Evolutionary conservation across 305 asterid genomes (phyloP), one percentile per base, ranked within the genome.

Genomic region (Fraxinus floribunda): DNA sequence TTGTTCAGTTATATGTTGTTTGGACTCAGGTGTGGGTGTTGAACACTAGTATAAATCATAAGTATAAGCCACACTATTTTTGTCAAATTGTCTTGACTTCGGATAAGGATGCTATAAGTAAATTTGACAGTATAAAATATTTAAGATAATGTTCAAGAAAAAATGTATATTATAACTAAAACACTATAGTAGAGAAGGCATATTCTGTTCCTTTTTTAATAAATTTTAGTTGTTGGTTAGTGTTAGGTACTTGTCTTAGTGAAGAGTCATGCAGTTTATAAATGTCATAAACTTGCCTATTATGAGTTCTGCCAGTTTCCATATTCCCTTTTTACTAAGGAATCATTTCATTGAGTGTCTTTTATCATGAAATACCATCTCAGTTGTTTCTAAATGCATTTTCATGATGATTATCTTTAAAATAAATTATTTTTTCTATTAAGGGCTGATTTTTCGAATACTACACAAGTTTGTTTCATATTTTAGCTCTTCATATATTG

Each of bases 401-500:
- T 55, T 64, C 16, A 64, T 22, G 73, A 64, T 18, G 16, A 64
- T 10, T 24, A 24, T 44, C 79, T 24, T 49, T 34, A 46, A 1
- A 78, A 38, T 32, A 72, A 66, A 57, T 4, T 72, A 20, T 20
- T 80, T 81, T 13, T 73, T 75, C 83, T 20, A 20, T 55, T 22
- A 68, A 15, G 79, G 38, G 76, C 55, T 55, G 7, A 29, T 35
- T 55, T 79, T 78, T 18, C 36, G 41, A 35, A 18, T 74, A 32
- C 39, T 18, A 49, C 78, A 20, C 68, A 11, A 35, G 32, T 41
- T 26, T n/a, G 55, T 82, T 49, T 73, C 82, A 57, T 66, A 41
- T 7, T 78, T 60, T 74, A 22, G 73, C 78, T 64, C 60, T 78
- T 82, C 79, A 77, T 80, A 46, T 75, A 62, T 57, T 70, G 24